These are phyloP conservation scores for Auricularia cornea DNA, from an alignment of 768 basidiomycete species.

Conservation along the genomic window DNA sequence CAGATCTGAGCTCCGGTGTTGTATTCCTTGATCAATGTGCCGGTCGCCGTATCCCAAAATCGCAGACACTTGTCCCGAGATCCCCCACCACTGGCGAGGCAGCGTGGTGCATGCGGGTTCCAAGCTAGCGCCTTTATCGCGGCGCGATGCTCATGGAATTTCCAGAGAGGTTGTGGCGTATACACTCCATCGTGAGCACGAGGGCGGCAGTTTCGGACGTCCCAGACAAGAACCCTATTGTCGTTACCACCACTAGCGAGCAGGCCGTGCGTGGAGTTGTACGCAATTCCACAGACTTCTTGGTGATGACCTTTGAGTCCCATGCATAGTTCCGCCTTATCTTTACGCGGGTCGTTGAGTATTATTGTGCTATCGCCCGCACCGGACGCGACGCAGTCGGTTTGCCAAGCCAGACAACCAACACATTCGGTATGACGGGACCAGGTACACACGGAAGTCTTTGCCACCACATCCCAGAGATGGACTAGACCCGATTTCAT, in stretches of 20 bases:
- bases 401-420: too few species aligned
- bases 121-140: constrained; percentile 98
- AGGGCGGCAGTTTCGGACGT: too few species aligned
- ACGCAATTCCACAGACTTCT: constrained; percentile 93
- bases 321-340: constrained; percentile 62
- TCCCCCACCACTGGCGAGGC: constrained; percentile 91
- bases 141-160: constrained; percentile 93
- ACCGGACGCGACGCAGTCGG: constrained; percentile 80
- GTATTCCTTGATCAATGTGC: constrained; percentile 74
- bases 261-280: constrained; percentile 55
- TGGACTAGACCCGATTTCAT: too few species aligned
- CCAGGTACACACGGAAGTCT: too few species aligned
- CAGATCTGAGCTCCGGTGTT: constrained; percentile 98
- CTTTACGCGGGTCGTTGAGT: constrained; percentile 85
- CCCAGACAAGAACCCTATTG: constrained; percentile 98
- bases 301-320: constrained; percentile 78
- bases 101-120: constrained; percentile 89
- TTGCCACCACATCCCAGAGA: too few species aligned
- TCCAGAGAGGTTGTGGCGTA: constrained; percentile 64
- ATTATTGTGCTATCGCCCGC: constrained; percentile 85
- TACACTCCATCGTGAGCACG: constrained; percentile 63
- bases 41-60: constrained; percentile 92
- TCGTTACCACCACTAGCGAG: constrained; percentile 96
- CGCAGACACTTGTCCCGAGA: constrained; percentile 97
- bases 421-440: too few species aligned